A percentile compares a stretch with the other conserved stretches of the same genome.
These are phyloP conservation scores for Tirmania nivea DNA, from an alignment of 495 filamentous ascomycete species.

Conservation along the genomic window DNA sequence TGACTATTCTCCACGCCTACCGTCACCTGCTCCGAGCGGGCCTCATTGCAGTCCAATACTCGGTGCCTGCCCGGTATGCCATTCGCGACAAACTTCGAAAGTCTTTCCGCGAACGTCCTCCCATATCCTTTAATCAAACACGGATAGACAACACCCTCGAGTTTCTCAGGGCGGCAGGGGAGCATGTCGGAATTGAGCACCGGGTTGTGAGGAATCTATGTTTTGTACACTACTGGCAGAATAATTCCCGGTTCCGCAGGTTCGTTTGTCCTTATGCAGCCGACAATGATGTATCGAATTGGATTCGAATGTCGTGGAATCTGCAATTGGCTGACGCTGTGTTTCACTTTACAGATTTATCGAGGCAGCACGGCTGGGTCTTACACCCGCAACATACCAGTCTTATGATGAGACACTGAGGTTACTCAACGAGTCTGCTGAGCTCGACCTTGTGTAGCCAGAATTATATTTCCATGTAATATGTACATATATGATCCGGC, in stretches of 20 bases:
- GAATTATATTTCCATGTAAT: neutral
- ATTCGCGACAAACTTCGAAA: slow-evolving; percentile 40
- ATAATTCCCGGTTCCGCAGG: slow-evolving; percentile 21
- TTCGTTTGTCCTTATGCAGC: slow-evolving; percentile 2
- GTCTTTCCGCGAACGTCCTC: slow-evolving; percentile 41
- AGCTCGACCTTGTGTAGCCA: neutral
- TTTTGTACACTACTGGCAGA: slow-evolving; percentile 36
- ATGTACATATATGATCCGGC: too few relatives aligned
- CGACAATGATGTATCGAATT: neutral
- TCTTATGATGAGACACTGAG: neutral
- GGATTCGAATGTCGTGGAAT: too few relatives aligned
- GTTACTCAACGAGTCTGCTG: neutral
- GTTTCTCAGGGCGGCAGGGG: slow-evolving; percentile 52
- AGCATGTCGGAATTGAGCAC: slow-evolving; percentile 52
- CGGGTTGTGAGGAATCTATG: slow-evolving; percentile 55
- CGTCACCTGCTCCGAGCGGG: slow-evolving; percentile 51
- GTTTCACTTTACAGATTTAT: too few relatives aligned
- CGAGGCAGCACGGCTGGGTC: too few relatives aligned
- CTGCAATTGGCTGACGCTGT: too few relatives aligned
- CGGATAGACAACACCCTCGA: slow-evolving; percentile 50
- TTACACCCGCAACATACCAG: neutral
- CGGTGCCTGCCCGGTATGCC: slow-evolving; percentile 49
- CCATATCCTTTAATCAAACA: slow-evolving; percentile 32
- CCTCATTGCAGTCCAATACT: slow-evolving; percentile 60
- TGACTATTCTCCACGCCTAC: slow-evolving; percentile 49